Evolutionary conservation across 768 basidiomycete species (phyloP).

Genomic region (Kockovaella imperatae): DNA sequence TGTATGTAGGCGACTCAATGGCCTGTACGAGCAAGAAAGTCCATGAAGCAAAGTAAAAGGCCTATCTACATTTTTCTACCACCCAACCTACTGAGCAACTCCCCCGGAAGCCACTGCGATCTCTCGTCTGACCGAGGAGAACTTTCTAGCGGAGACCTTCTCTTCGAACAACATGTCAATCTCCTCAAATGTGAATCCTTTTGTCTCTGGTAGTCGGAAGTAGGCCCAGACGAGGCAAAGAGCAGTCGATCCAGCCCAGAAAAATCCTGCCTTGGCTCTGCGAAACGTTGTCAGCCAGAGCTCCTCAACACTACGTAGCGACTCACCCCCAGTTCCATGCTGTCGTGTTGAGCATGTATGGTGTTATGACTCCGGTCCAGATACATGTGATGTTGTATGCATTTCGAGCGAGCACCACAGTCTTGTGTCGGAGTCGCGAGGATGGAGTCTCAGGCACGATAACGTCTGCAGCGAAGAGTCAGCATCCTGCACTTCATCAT

Average conservation of each 20-base stretch:
- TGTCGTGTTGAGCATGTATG: slow-evolving; percentile 23
- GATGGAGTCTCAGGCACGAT: slow-evolving; percentile 18
- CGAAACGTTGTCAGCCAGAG: not conserved
- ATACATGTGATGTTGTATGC: slow-evolving; percentile 23
- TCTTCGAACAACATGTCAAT: slow-evolving; percentile 38
- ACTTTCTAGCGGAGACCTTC: slow-evolving; percentile 26
- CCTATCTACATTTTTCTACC: no score
- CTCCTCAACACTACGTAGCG: not conserved
- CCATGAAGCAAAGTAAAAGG: no score
- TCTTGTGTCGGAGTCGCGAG: slow-evolving; percentile 28
- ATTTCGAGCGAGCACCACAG: slow-evolving; percentile 26
- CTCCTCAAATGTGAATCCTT: slow-evolving; percentile 10
- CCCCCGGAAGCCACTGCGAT: no score
- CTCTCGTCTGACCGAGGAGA: no score
- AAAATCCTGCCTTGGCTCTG: slow-evolving; percentile 6
- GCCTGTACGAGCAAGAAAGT: no score
- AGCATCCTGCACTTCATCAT: no score
- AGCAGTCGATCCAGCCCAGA: slow-evolving; percentile 10
- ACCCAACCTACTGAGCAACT: no score
- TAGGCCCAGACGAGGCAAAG: slow-evolving; percentile 10
- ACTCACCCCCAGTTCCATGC: slow-evolving; percentile 13
- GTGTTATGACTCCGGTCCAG: slow-evolving; percentile 14
- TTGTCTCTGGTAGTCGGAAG: slow-evolving; percentile 15
- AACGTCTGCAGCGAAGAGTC: no score
- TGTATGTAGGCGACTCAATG: no score